Evolutionary conservation across 305 asterid genomes (phyloP).

Genomic region (Nicotiana rustica): DNA sequence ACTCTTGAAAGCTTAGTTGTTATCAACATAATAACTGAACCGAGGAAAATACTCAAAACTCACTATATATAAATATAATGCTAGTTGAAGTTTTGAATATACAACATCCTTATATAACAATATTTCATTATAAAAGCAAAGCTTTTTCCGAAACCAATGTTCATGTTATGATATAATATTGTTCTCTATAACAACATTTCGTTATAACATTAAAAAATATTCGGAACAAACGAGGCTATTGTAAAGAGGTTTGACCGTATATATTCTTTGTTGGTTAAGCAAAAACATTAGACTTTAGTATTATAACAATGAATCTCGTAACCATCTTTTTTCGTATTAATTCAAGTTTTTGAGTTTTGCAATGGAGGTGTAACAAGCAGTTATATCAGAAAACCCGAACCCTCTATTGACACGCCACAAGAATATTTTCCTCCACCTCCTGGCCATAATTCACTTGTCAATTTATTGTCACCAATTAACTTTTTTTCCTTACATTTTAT

Average conservation of each 20-base stretch:
- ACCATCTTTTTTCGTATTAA: not conserved
- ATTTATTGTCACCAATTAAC: not conserved
- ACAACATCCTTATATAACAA: not conserved
- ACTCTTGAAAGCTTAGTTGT: no score
- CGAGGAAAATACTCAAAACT: no score
- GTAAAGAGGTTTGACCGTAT: no score
- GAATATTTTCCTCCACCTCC: constrained; percentile 47
- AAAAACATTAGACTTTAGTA: not conserved
- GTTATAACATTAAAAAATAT: no score
- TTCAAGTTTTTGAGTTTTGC: constrained; percentile 33
- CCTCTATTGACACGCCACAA: constrained; percentile 47
- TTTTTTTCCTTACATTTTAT: no score
- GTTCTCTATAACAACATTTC: no score
- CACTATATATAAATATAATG: not conserved
- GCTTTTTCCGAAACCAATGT: no score
- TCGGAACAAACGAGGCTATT: no score
- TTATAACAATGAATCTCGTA: not conserved
- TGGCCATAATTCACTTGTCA: constrained; percentile 42
- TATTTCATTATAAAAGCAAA: no score
- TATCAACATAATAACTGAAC: no score
- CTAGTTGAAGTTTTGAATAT: not conserved
- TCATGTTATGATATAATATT: no score
- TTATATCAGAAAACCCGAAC: constrained; percentile 39
- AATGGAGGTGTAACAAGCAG: constrained; percentile 54
- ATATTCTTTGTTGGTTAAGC: not conserved